phyloP scores from a whole-genome alignment of 1,284 basidiomycete genomes.

The Rhodotorula sp. region DNA sequence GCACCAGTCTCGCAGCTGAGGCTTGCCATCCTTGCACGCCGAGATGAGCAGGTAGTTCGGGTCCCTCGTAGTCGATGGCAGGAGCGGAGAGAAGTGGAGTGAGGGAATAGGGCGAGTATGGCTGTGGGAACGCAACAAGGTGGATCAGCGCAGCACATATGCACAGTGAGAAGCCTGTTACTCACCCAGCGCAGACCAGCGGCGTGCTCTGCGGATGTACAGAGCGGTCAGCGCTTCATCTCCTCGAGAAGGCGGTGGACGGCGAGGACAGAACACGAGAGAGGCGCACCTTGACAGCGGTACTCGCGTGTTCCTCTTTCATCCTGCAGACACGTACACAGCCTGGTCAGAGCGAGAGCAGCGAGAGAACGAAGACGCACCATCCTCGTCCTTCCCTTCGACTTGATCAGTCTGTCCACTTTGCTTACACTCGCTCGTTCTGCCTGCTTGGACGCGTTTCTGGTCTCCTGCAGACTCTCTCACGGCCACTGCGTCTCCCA shows the following conservation, averaged over 20 bases:
- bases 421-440: too few species aligned
- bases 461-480: too few species aligned
- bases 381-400: too few species aligned
- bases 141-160: too few species aligned
- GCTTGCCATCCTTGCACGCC: slow-evolving; percentile 94
- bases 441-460: too few species aligned
- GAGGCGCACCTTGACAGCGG: slow-evolving; percentile 1
- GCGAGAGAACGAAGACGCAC: too few species aligned
- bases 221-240: not conserved
- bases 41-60: slow-evolving; percentile 82
- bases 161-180: too few species aligned
- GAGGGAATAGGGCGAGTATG: slow-evolving; percentile 42
- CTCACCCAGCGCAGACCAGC: slow-evolving; percentile 36
- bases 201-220: slow-evolving; percentile 38
- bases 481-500: too few species aligned
- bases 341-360: too few species aligned
- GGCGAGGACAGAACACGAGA: not conserved
- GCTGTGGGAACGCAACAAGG: not conserved
- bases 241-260: not conserved
- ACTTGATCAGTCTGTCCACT: too few species aligned
- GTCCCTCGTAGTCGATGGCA: slow-evolving; percentile 52
- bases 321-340: not conserved
- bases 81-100: slow-evolving; percentile 37
- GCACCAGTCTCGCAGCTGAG: slow-evolving; percentile 90
- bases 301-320: not conserved